A percentile compares a stretch with the other conserved stretches of the same genome.
phyloP scores from a whole-genome alignment of 768 basidiomycete genomes.

The Suillus sp. region DNA sequence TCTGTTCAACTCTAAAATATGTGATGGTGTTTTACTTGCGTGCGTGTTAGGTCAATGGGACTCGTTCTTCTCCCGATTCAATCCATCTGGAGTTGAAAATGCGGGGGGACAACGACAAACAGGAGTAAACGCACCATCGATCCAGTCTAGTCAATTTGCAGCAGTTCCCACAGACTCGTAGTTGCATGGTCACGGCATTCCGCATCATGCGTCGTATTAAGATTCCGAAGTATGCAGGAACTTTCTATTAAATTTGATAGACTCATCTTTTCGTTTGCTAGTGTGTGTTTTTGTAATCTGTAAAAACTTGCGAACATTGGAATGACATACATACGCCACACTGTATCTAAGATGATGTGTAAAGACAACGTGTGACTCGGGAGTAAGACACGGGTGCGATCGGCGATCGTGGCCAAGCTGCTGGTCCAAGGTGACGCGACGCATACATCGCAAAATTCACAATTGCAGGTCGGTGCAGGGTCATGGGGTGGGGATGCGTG shows the following conservation, averaged over 20 bases:
- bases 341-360: neutral
- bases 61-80: conserved; percentile 71
- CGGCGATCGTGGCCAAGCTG: no score
- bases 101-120: conserved; percentile 12
- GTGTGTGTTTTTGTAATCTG: conserved; percentile 1
- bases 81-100: conserved; percentile 15
- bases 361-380: no score
- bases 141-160: neutral
- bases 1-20: conserved; percentile 24
- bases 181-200: neutral
- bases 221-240: neutral
- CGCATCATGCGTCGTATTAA: neutral
- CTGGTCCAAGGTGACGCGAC: no score
- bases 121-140: neutral
- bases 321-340: conserved; percentile 2
- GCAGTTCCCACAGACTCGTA: neutral
- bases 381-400: no score
- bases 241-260: neutral
- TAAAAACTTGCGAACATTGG: neutral
- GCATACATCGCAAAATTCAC: no score
- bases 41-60: conserved; percentile 73
- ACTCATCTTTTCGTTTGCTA: neutral
- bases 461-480: no score
- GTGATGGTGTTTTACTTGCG: conserved; percentile 3
- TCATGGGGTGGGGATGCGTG: no score